phyloP scores from a whole-genome alignment of 441 rosid species.

The Corymbia citriodora region DNA sequence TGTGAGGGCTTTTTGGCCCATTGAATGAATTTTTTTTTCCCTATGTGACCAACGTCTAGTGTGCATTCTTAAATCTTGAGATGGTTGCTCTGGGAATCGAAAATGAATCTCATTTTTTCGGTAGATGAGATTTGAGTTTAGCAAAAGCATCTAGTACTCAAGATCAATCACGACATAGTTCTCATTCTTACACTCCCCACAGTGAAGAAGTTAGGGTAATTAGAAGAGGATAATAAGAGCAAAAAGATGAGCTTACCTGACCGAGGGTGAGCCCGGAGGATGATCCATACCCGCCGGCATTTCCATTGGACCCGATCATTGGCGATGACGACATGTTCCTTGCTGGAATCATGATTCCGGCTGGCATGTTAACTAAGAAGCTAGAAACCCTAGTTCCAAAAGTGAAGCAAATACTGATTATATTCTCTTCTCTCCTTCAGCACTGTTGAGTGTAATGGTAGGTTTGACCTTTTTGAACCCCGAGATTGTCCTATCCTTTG shows the following conservation, averaged over 20 bases:
- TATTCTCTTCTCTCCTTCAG: background rate
- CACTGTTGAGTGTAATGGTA: background rate
- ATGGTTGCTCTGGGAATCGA: background rate
- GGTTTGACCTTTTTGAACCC: background rate
- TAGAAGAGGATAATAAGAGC: background rate
- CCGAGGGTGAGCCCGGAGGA: slow-evolving; percentile 38
- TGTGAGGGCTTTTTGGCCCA: background rate
- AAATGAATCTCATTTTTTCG: background rate
- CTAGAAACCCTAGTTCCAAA: slow-evolving; percentile 17
- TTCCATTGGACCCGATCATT: slow-evolving; percentile 32
- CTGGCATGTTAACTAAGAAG: slow-evolving; percentile 33
- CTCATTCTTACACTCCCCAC: background rate
- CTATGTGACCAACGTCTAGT: background rate
- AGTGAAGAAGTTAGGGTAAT: background rate
- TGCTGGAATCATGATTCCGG: slow-evolving; percentile 56
- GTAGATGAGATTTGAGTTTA: background rate
- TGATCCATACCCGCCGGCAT: slow-evolving; percentile 37
- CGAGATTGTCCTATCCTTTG: background rate
- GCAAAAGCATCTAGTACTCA: background rate
- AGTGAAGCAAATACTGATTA: background rate
- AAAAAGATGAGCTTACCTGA: slow-evolving; percentile 33
- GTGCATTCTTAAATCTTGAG: background rate
- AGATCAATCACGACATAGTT: background rate
- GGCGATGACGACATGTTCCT: slow-evolving; percentile 41
- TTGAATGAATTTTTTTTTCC: background rate